Conservation (phyloP, 257 asterid species). For the Anisodus tanguticus region DNA sequence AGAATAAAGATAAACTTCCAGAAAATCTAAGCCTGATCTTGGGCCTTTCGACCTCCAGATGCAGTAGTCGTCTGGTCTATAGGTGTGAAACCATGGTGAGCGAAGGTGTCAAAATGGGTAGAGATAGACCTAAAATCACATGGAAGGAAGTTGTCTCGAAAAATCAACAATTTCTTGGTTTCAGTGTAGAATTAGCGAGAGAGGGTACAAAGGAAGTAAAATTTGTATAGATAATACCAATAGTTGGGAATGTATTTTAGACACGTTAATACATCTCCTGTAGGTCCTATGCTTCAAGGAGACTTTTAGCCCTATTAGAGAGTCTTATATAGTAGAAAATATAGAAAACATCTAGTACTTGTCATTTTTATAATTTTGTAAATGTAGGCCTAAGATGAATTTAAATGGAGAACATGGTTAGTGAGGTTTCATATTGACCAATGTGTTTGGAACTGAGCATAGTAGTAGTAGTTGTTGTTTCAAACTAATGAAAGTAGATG, state of each 20-base stretch:
- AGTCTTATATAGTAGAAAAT: slow-evolving; percentile 6
- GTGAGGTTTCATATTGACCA: not conserved
- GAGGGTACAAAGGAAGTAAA: not conserved
- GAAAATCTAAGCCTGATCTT: not conserved
- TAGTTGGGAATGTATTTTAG: not conserved
- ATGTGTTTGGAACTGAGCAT: not conserved
- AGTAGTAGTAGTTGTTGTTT: not conserved
- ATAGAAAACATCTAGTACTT: not conserved
- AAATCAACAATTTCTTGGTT: slow-evolving; percentile 18
- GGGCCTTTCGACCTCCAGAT: slow-evolving; percentile 13
- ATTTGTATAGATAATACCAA: not conserved
- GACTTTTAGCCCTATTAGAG: not conserved
- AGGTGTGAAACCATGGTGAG: not conserved
- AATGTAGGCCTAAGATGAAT: not conserved
- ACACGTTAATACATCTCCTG: not conserved
- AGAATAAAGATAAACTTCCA: not conserved
- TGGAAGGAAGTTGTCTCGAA: not conserved
- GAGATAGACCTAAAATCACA: not conserved
- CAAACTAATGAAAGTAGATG: not conserved
- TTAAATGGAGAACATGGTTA: not conserved
- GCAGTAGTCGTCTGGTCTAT: not conserved
- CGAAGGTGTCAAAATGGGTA: not conserved
- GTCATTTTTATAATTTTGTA: not conserved
- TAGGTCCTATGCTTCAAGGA: not conserved
- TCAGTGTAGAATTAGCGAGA: not conserved